These are phyloP conservation scores for Phytopythium chamaehyphon DNA, from an alignment of 352 stramenopile species.

Conservation along the genomic window DNA sequence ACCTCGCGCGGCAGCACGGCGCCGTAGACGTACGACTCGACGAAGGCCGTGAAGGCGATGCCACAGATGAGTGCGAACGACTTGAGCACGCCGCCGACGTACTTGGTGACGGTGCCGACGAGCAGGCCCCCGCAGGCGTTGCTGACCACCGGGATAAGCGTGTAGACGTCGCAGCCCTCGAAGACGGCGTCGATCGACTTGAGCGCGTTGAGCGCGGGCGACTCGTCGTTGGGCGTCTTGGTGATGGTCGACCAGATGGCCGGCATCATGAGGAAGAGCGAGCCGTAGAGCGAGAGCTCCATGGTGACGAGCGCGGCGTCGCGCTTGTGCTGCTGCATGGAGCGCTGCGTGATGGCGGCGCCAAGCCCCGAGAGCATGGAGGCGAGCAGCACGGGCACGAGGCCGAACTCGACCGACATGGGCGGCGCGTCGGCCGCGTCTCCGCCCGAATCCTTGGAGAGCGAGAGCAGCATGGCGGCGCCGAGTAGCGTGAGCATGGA, in stretches of 20 bases:
- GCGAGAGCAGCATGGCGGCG: slow-evolving; percentile 63
- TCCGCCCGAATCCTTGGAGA: slow-evolving; percentile 39
- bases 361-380: slow-evolving; percentile 75
- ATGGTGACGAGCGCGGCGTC: slow-evolving; percentile 75
- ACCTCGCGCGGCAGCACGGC: slow-evolving; percentile 53
- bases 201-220: slow-evolving; percentile 17
- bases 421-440: slow-evolving; percentile 10
- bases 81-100: slow-evolving; percentile 89
- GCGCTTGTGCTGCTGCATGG: slow-evolving; percentile 72
- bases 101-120: slow-evolving; percentile 86
- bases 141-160: slow-evolving; percentile 73
- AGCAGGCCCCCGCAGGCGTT: slow-evolving; percentile 81
- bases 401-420: slow-evolving; percentile 52
- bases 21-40: slow-evolving; percentile 72
- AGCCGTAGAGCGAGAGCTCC: slow-evolving; percentile 76
- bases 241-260: slow-evolving; percentile 37
- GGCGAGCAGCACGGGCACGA: slow-evolving; percentile 64
- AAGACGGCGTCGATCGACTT: slow-evolving; percentile 33
- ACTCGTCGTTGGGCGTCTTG: slow-evolving; percentile 31
- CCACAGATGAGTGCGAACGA: slow-evolving; percentile 86
- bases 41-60: slow-evolving; percentile 83
- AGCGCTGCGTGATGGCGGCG: slow-evolving; percentile 69
- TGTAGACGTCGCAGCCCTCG: slow-evolving; percentile 70
- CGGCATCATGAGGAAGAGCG: slow-evolving; percentile 57
- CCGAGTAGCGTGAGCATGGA: slow-evolving; percentile 69